These are phyloP conservation scores for Penicillium parvum DNA, from an alignment of 495 filamentous ascomycete genomes.

Conservation along the genomic window DNA sequence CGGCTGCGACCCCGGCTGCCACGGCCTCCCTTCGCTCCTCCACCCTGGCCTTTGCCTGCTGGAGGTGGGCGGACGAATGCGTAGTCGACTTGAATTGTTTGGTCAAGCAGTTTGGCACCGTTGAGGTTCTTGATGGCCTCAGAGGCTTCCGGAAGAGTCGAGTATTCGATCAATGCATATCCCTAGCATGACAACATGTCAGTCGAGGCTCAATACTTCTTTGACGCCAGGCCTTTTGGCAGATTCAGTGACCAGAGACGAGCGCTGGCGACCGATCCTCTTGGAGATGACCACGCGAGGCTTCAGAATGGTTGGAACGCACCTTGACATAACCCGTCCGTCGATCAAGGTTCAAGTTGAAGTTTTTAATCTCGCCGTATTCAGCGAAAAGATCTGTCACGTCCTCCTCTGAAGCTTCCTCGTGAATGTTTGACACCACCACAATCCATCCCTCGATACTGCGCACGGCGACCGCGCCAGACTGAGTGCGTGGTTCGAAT, in stretches of 20 bases:
- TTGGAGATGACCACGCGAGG: not conserved
- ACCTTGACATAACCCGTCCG: conserved; percentile 98
- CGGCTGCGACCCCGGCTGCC: conserved; percentile 49
- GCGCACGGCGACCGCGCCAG: conserved; percentile 85
- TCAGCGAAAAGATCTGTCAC: conserved; percentile 92
- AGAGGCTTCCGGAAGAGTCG: conserved; percentile 78
- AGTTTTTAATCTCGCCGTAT: conserved; percentile 95
- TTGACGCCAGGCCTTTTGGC: too few species aligned
- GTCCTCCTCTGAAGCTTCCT: conserved; percentile 95
- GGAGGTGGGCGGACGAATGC: conserved; percentile 95
- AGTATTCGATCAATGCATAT: conserved; percentile 90
- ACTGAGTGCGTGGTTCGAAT: conserved; percentile 65
- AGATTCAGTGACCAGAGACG: too few species aligned
- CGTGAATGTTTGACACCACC: conserved; percentile 93
- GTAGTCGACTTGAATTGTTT: conserved; percentile 89
- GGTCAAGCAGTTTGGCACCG: conserved; percentile 79
- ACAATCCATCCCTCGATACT: conserved; percentile 99
- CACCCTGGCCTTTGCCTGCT: conserved; percentile 53
- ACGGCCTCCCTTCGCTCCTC: conserved; percentile 44
- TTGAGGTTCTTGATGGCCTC: conserved; percentile 83
- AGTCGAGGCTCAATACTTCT: conserved; percentile 4
- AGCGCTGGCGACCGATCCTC: not conserved
- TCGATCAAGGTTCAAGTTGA: conserved; percentile 91
- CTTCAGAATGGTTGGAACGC: conserved; percentile 13
- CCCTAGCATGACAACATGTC: conserved; percentile 50